phyloP scores from a whole-genome alignment of 2,329 filamentous ascomycete species.

The Hymenoscyphus occultus region DNA sequence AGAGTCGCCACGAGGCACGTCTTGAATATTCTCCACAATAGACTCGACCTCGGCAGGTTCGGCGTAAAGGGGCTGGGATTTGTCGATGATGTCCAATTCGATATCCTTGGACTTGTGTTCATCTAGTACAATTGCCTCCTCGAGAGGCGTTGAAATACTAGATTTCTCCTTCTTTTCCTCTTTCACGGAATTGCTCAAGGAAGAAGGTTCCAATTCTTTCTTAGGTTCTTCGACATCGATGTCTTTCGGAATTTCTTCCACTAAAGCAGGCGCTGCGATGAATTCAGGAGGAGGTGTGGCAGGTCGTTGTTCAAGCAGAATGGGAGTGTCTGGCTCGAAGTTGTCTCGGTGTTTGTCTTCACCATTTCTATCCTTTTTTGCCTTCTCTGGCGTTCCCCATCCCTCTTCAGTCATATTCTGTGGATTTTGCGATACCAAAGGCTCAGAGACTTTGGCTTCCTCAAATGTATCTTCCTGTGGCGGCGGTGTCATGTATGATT shows the following conservation, averaged over 20 bases:
- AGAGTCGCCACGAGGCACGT: slow-evolving; percentile 12
- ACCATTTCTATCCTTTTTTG: slow-evolving; percentile 17
- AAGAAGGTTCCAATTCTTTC: slow-evolving; percentile 4
- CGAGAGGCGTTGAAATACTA: slow-evolving; percentile 19
- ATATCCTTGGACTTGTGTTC: slow-evolving; percentile 4
- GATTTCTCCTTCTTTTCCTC: slow-evolving; percentile 27
- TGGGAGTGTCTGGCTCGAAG: not conserved
- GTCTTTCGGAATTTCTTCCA: not conserved
- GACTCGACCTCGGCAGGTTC: slow-evolving; percentile 9
- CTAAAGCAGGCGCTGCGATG: not conserved
- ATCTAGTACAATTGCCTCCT: slow-evolving; percentile 2
- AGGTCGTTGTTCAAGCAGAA: not conserved
- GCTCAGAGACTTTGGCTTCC: slow-evolving; percentile 5
- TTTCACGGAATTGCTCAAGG: slow-evolving; percentile 22
- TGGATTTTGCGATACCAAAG: not conserved
- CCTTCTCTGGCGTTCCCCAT: slow-evolving; percentile 12
- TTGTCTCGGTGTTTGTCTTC: slow-evolving; percentile 25
- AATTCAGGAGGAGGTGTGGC: not conserved
- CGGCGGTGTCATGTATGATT: not conserved
- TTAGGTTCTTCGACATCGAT: not conserved
- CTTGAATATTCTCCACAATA: not conserved
- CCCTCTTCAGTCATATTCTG: not conserved
- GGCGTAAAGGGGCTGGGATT: not conserved
- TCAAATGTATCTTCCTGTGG: slow-evolving; percentile 6
- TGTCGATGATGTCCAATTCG: not conserved